These are phyloP conservation scores for Chalciporus chontae DNA, from an alignment of 768 basidiomycete species.

Conservation along the genomic window DNA sequence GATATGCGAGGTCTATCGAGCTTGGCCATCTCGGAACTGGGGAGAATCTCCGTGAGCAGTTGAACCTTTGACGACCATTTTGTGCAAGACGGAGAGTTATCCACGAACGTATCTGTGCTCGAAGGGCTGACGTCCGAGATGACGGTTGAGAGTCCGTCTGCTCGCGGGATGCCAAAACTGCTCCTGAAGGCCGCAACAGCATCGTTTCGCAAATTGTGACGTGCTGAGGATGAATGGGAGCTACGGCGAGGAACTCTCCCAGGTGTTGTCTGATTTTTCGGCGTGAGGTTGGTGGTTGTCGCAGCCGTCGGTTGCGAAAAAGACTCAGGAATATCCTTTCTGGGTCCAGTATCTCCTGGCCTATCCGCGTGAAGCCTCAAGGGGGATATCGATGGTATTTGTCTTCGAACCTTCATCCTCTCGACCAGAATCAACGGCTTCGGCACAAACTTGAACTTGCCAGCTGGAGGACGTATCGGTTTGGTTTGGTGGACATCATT, in stretches of 20 bases:
- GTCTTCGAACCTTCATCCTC: slow-evolving; percentile 20
- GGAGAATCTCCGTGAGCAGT: neutral
- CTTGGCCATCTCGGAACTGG: neutral
- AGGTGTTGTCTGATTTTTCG: neutral
- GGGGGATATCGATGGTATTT: neutral
- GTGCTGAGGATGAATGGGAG: neutral
- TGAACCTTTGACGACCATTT: slow-evolving; percentile 11
- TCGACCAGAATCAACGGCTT: slow-evolving; percentile 24
- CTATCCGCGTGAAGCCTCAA: neutral
- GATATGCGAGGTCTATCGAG: neutral
- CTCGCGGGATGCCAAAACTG: slow-evolving; percentile 1
- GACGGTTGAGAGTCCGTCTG: slow-evolving; percentile 1
- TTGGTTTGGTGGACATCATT: neutral
- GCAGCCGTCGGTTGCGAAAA: neutral
- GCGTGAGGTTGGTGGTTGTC: neutral
- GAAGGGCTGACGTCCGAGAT: slow-evolving; percentile 11
- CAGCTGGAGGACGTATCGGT: neutral
- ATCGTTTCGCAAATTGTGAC: neutral
- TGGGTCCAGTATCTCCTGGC: neutral
- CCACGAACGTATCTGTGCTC: slow-evolving; percentile 22
- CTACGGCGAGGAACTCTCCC: neutral
- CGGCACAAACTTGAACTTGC: slow-evolving; percentile 19
- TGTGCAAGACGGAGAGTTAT: slow-evolving; percentile 17
- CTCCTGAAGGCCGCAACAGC: neutral
- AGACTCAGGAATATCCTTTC: neutral